Evolutionary conservation across 345 rosid species (phyloP).

Genomic region (Populus tremula): DNA sequence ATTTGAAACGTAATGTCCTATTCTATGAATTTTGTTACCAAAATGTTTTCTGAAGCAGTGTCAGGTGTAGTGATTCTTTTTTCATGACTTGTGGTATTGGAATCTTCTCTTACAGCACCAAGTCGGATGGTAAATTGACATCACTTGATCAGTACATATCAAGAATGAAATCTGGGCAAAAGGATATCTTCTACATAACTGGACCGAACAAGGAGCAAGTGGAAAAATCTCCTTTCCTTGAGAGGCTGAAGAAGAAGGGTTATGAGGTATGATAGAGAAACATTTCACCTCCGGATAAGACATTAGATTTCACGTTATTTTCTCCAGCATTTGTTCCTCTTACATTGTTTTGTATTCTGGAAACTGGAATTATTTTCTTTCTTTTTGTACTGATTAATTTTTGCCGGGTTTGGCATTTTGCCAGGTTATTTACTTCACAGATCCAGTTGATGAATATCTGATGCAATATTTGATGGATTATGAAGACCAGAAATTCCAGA

Average conservation of each 20-base stretch:
- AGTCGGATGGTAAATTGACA: constrained; percentile 87
- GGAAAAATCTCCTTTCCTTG: constrained; percentile 94
- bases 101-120: constrained; percentile 52
- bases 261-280: constrained; percentile 52
- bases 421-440: constrained; percentile 97
- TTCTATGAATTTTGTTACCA: neutral
- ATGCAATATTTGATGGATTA: constrained; percentile 99
- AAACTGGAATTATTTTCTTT: neutral
- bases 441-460: constrained; percentile 94
- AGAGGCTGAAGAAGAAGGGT: constrained; percentile 90
- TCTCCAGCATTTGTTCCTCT: neutral
- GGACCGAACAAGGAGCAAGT: constrained; percentile 88
- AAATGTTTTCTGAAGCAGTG: constrained; percentile 1
- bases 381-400: neutral
- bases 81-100: neutral
- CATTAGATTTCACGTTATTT: neutral
- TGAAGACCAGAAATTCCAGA: constrained; percentile 88
- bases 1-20: constrained; percentile 63
- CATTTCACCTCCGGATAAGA: too few relatives aligned
- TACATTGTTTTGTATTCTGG: neutral
- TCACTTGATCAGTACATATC: constrained; percentile 94
- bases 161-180: constrained; percentile 82
- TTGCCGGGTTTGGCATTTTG: neutral
- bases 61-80: neutral
- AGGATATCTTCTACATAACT: constrained; percentile 92